phyloP scores from a whole-genome alignment of 2,329 filamentous ascomycete species.

The Sporothrix pseudoabietina region DNA sequence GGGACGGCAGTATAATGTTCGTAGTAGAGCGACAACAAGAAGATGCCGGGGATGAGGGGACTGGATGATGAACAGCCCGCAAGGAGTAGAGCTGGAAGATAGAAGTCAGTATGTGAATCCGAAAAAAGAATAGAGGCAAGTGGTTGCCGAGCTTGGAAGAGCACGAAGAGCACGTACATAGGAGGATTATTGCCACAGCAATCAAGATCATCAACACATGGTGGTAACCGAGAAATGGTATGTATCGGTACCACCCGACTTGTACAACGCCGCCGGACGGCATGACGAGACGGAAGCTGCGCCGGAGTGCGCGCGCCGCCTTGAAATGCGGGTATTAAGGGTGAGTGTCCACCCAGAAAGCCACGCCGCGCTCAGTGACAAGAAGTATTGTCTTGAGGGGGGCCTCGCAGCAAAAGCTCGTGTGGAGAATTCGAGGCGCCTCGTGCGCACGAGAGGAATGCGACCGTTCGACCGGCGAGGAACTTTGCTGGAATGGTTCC shows the following conservation, averaged over 20 bases:
- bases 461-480: not conserved
- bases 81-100: conserved; percentile 74
- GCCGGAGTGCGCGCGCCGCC: conserved; percentile 24
- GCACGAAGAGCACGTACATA: conserved; percentile 66
- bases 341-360: conserved; percentile 25
- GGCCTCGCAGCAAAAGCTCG: not conserved
- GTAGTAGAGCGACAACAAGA: conserved; percentile 98
- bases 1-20: conserved; percentile 80
- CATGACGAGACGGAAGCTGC: conserved; percentile 36
- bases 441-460: conserved; percentile 23
- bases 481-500: conserved; percentile 13
- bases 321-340: conserved; percentile 25
- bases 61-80: conserved; percentile 97
- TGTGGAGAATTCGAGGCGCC: not conserved
- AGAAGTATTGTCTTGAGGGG: not conserved
- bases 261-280: conserved; percentile 44
- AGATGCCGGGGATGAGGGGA: conserved; percentile 91
- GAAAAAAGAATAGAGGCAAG: not conserved
- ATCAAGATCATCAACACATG: conserved; percentile 98
- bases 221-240: conserved; percentile 72
- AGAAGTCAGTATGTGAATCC: conserved; percentile 13
- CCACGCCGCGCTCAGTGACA: conserved; percentile 12
- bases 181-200: conserved; percentile 85
- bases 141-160: not conserved
- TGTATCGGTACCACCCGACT: conserved; percentile 57